Evolutionary conservation across 1,284 basidiomycete genomes (phyloP).

Genomic region (Ustilago sp.): DNA sequence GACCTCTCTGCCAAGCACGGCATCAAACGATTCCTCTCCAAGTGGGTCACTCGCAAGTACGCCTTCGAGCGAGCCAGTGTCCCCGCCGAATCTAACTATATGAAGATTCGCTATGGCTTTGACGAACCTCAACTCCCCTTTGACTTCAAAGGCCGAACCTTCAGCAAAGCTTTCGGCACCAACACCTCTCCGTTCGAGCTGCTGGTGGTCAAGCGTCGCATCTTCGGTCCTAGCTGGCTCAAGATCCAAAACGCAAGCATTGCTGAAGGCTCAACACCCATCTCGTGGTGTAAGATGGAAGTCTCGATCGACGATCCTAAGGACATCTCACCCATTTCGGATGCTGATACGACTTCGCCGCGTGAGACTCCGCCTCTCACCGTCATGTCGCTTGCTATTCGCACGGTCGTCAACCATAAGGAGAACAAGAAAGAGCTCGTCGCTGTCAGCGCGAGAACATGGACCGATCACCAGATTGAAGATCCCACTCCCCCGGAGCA

Average conservation of each 20-base stretch:
- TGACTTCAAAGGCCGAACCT: slow-evolving; percentile 82
- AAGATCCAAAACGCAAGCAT: slow-evolving; percentile 81
- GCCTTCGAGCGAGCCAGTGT: slow-evolving; percentile 90
- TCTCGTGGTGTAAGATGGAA: slow-evolving; percentile 78
- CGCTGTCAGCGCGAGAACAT: slow-evolving; percentile 84
- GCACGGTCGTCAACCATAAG: slow-evolving; percentile 93
- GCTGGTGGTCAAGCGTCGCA: slow-evolving; percentile 91
- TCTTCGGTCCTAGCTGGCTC: slow-evolving; percentile 99
- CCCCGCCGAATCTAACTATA: slow-evolving; percentile 85
- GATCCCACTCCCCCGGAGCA: slow-evolving; percentile 70
- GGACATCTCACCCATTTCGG: slow-evolving; percentile 84
- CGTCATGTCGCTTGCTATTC: slow-evolving; percentile 85
- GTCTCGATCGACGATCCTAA: slow-evolving; percentile 87
- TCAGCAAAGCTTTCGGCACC: slow-evolving; percentile 89
- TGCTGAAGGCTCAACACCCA: slow-evolving; percentile 68
- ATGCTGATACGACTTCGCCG: slow-evolving; percentile 79
- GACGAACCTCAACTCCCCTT: slow-evolving; percentile 72
- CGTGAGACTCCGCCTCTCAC: slow-evolving; percentile 89
- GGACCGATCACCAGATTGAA: slow-evolving; percentile 75
- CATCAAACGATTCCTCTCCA: slow-evolving; percentile 78
- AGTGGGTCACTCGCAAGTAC: slow-evolving; percentile 87
- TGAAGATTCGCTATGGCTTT: slow-evolving; percentile 75
- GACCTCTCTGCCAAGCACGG: slow-evolving; percentile 78
- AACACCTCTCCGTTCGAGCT: slow-evolving; percentile 93
- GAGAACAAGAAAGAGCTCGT: slow-evolving; percentile 95